Evolutionary conservation across 345 rosid species (phyloP), one percentile per base, ranked within the genome.

Genomic region (Lenwebbia sp.): DNA sequence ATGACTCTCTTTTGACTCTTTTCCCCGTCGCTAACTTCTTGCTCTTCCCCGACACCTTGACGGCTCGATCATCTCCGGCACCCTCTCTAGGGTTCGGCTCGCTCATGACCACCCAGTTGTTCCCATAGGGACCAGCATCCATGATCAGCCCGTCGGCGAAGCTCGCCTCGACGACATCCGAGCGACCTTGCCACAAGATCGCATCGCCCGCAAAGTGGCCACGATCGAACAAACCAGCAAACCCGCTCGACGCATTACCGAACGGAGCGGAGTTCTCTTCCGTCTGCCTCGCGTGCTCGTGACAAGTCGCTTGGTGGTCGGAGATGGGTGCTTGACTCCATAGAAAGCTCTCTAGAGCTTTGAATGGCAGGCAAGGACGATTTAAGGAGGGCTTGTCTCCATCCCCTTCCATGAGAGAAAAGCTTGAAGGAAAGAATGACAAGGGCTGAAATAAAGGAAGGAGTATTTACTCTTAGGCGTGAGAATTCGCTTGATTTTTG

Each of bases 331-430:
- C 91, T 47, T 84, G 74, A 33, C 96, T 92, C 90, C 91, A 90
- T 83, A 96, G 86, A 87, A 96, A 97, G 88, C 96, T 93, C 33
- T 96, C 99, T 26, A 92, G 92, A 83, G 99, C 97, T 25, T 98
- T 93, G 87, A 96, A 87, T 44, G 96, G 99, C 8, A 94, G 93
- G 57, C 88, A 86, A 55, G 95, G 90, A 33, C 89, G 91, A 60
- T 86, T 88, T 23, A n/a, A 11, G 5, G 87, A 58, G 26, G 88
- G 84, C 44, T 83, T 87, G 30, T 83, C 76, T 23, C 86, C 89
- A 54, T 54, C 87, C 84, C 84, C 89, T 86, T 92, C 93, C 94
- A 92, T 92, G 85, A 81, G 40, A 83, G 82, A 70, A 49, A 51
- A 76, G 84, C 33, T 55, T 60, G 83, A 57, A 54, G 82, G 37